A percentile compares a stretch with the other conserved stretches of the same genome.
These are phyloP conservation scores for Monosporascus sp. DNA, from an alignment of 2,329 filamentous ascomycete species.

Conservation along the genomic window DNA sequence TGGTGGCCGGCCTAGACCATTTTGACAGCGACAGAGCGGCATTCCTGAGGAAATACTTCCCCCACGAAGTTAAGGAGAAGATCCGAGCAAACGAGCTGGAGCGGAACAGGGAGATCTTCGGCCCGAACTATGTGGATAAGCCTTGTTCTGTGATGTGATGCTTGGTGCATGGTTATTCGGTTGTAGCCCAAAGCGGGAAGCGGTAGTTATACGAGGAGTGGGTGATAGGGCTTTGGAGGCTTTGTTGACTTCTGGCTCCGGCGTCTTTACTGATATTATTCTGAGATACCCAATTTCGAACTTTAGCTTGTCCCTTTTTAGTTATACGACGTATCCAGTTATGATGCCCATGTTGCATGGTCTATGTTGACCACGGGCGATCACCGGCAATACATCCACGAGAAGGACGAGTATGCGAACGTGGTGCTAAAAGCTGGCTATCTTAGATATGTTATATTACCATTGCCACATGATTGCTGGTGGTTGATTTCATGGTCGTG, in stretches of 20 bases:
- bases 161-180: not conserved
- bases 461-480: too few relatives aligned
- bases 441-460: too few relatives aligned
- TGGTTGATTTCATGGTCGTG: not conserved
- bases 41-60: conserved; percentile 72
- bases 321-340: too few relatives aligned
- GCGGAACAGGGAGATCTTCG: conserved; percentile 68
- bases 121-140: conserved; percentile 55
- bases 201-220: not conserved
- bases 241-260: not conserved
- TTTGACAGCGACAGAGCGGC: conserved; percentile 63
- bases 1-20: conserved; percentile 65
- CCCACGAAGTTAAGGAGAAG: conserved; percentile 63
- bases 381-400: too few relatives aligned
- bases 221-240: not conserved
- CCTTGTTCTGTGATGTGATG: conserved; percentile 57
- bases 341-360: too few relatives aligned
- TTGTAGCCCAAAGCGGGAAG: not conserved
- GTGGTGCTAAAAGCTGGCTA: too few relatives aligned
- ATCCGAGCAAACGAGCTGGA: conserved; percentile 68
- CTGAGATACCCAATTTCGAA: not conserved
- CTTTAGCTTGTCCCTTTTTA: too few relatives aligned
- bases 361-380: too few relatives aligned
- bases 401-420: too few relatives aligned
- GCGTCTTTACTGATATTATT: not conserved